Conservation (phyloP, 306 rosid genomes). For the Pterocarpus macrocarpus region DNA sequence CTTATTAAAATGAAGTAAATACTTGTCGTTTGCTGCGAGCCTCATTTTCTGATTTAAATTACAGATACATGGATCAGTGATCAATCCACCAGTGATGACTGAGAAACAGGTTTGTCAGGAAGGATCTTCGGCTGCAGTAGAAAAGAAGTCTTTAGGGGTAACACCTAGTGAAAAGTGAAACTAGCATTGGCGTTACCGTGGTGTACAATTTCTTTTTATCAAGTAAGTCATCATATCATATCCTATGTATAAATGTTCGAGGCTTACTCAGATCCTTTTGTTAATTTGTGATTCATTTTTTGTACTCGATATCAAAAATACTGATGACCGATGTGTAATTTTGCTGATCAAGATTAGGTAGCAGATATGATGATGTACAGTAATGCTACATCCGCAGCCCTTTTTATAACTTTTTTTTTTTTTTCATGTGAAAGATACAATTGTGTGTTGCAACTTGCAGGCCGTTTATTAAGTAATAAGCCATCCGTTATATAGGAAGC, state of each 20-base stretch:
- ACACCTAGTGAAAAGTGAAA: slow-evolving; percentile 18
- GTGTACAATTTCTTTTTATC: slow-evolving; percentile 2
- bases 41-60: slow-evolving; percentile 43
- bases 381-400: neutral
- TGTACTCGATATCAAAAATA: neutral
- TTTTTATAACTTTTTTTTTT: neutral
- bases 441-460: neutral
- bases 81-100: slow-evolving; percentile 44
- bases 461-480: neutral
- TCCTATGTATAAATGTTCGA: slow-evolving; percentile 31
- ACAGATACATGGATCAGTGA: slow-evolving; percentile 60
- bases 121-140: slow-evolving; percentile 47
- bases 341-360: slow-evolving; percentile 1
- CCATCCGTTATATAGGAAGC: neutral
- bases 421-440: neutral
- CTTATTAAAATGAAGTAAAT: slow-evolving; percentile 14
- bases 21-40: slow-evolving; percentile 5
- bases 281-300: slow-evolving; percentile 21
- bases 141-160: slow-evolving; percentile 27
- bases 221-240: neutral
- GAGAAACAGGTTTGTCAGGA: slow-evolving; percentile 59
- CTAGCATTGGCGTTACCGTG: neutral
- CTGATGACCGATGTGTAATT: slow-evolving; percentile 24
- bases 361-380: neutral
- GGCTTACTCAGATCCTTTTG: slow-evolving; percentile 36